phyloP scores from a whole-genome alignment of 1,284 basidiomycete genomes.

The Veloboletus limbatus region DNA sequence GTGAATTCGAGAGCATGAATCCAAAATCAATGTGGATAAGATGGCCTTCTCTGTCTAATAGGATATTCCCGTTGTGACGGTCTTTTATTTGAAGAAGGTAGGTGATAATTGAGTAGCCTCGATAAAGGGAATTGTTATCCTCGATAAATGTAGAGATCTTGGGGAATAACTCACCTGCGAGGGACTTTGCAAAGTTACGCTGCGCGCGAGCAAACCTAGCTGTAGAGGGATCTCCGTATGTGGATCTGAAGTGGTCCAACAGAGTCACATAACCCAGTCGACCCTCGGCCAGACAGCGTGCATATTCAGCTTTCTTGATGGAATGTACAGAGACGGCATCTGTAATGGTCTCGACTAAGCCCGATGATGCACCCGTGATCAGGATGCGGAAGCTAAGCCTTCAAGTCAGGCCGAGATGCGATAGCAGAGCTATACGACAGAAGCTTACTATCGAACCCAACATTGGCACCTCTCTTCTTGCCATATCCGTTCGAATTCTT shows the following conservation, averaged over 20 bases:
- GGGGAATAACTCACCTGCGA: conserved; percentile 63
- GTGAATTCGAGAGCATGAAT: conserved; percentile 96
- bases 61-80: conserved; percentile 97
- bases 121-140: background rate
- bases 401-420: conserved; percentile 3
- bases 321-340: conserved; percentile 98
- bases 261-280: conserved; percentile 82
- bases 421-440: background rate
- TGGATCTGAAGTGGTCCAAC: conserved; percentile 85
- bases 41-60: conserved; percentile 93
- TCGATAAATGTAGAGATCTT: background rate
- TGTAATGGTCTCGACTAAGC: conserved; percentile 92
- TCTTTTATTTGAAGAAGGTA: conserved; percentile 99
- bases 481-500: conserved; percentile 93
- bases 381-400: conserved; percentile 72
- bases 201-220: conserved; percentile 84
- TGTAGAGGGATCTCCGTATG: conserved; percentile 86
- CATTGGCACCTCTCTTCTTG: conserved; percentile 87
- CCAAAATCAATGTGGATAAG: conserved; percentile 98
- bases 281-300: conserved; percentile 77
- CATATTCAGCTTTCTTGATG: conserved; percentile 98
- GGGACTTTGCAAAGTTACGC: conserved; percentile 90
- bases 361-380: conserved; percentile 91
- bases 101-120: conserved; percentile 92
- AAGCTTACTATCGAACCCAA: conserved; percentile 87